Base-by-base conservation (phyloP, 352 stramenopile genomes). In the Globisporangium echinulatum region DNA sequence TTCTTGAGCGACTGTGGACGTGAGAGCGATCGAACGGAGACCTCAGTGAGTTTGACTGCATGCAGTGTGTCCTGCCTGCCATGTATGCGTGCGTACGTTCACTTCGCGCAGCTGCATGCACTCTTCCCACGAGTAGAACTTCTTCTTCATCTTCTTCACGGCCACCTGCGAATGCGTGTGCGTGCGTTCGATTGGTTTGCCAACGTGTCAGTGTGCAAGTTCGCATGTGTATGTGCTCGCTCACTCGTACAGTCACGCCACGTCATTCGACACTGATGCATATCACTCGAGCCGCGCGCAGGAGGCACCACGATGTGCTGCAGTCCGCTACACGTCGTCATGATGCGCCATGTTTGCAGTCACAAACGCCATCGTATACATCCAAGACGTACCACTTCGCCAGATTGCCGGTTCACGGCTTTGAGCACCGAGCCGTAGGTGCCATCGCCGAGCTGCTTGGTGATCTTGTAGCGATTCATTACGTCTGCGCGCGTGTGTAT, bases 81-180 rank as follows among this genome's bases (percentile, higher is more conserved):
- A 53, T 49, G 43, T 19, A 43, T 59, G 56, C 52, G 8, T 38
- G 79, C 81, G 55, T 73, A 96, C 84, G 56, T 98, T 97, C 38
- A 99, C 91, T 85, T 99, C 97, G 42, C 96, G 88, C 14, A 99
- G 77, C 51, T 98, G 81, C 75, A 98, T 98, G 74, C 94, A 98
- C 61, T 98, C 94, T 68, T 99, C 89, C 85, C 86, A 96, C 55
- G 81, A 97, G 70, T 96, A 96, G 72, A 98, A 98, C 62, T 97
- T 97, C 77, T 97, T 98, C 74, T 98, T 98, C 90, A 98, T 98
- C 66, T 96, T 97, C 70, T 99, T 98, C 53, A 99, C 85, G 3
- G 95, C 96, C 13, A 97, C 91, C 82, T 97, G 61, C 19, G 1
- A 52, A 7, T 33, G 25, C 25, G 25, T 33, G 25, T 33, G 25